Evolutionary conservation across 306 rosid species (phyloP), one percentile per base, ranked within the genome.

Genomic region (Citrullus mucosospermus): DNA sequence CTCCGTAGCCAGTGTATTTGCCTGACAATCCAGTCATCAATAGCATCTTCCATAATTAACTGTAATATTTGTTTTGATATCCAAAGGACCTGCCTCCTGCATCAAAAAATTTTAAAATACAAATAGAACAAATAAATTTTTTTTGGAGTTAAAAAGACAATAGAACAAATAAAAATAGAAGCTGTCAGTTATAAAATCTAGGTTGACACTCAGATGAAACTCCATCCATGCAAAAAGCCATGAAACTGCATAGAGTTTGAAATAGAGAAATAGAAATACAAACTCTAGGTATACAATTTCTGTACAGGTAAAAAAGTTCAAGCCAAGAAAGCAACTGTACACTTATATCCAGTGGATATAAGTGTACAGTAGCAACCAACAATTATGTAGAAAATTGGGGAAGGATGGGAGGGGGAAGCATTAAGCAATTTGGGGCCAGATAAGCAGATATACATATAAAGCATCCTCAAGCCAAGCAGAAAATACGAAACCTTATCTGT

Each of bases 1-100:
- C 87, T 90, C 80, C 91, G 91, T 20, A 96, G 93, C 93, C 91
- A 88, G 76, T 90, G 91, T 80, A 96, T 92, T 81, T 96, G 97
- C 78, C 91, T 87, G 81, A 89, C 72, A 80, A 96, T 96, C 88
- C 92, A 96, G 81, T 96, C 99, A 85, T 96, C 99, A 84, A 96
- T 85, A 67, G 99, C 98, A 81, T 96, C 99, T 61, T 92, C 97
- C 99, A 96, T 92, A 80, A 91, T 83, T 73, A 96, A 84, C 81
- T 96, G 99, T 78, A 92, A 78, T 80, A 96, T 93, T 84, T 96
- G 99, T 85, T 96, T 96, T 50, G 99, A 96, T 81, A 96, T 96
- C 99, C 99, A 96, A 86, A 90, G 88, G 85, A 92, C 99, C 77
- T 96, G 99, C 85, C 99, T 82, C 81, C 99, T 92, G 94, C 84